Percentiles rank a stretch among this genome's conserved stretches.
phyloP scores from a whole-genome alignment of 2,329 filamentous ascomycete species.

The Corynespora cassiicola region DNA sequence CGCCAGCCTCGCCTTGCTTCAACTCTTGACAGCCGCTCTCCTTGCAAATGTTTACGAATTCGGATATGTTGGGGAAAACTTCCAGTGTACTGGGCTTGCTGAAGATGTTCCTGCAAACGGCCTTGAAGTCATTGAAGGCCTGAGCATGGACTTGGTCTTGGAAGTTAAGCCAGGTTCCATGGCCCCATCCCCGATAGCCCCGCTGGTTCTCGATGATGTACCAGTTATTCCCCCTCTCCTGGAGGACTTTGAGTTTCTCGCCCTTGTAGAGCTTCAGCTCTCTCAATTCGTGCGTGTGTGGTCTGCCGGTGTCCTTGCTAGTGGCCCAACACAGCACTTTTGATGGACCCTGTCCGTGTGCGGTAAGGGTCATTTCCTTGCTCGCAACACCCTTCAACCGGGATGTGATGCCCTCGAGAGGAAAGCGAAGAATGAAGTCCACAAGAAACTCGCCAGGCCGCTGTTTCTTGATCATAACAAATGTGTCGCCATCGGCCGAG shows the following conservation, averaged over 20 bases:
- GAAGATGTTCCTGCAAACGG: no score
- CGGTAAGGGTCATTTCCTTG: no score
- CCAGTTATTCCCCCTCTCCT: slow-evolving; percentile 32
- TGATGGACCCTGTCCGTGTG: no score
- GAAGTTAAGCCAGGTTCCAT: slow-evolving; percentile 32
- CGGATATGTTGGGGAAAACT: slow-evolving; percentile 26
- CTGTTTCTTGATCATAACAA: slow-evolving; percentile 34
- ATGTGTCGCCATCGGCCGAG: slow-evolving; percentile 22
- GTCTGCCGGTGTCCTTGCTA: slow-evolving; percentile 26
- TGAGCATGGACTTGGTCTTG: slow-evolving; percentile 12
- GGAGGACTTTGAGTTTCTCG: slow-evolving; percentile 28
- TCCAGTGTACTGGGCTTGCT: no score
- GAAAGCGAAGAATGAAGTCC: slow-evolving; percentile 6
- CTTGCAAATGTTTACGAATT: slow-evolving; percentile 28
- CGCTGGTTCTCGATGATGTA: slow-evolving; percentile 18
- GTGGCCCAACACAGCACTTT: no score
- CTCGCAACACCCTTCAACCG: no score
- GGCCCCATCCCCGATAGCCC: slow-evolving; percentile 28
- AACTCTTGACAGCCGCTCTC: slow-evolving; percentile 20
- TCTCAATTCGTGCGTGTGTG: slow-evolving; percentile 28
- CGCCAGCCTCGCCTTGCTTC: slow-evolving; percentile 17
- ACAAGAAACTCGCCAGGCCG: slow-evolving; percentile 3
- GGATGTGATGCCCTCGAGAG: no score
- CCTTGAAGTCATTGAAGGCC: slow-evolving; percentile 27
- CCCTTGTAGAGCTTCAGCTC: slow-evolving; percentile 31